Evolutionary conservation across 805 yeast genomes (phyloP).

Genomic region (Starmerella bombi): DNA sequence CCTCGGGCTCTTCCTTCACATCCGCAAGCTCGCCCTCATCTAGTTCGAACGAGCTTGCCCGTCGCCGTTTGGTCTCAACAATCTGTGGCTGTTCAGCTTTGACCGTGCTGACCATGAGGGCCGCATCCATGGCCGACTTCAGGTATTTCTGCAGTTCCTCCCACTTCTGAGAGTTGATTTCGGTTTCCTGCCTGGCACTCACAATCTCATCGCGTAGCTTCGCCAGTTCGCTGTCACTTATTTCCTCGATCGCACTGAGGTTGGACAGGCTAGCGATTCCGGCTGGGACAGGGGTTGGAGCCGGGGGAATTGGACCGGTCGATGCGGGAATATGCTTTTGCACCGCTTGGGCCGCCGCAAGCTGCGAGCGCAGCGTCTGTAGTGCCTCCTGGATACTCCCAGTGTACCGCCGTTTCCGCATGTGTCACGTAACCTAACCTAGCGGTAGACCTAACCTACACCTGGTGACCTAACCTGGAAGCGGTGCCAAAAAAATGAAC

Average conservation of each 20-base stretch:
- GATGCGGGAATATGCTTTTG: conserved; percentile 12
- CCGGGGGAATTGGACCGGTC: conserved; percentile 2
- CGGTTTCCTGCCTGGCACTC: background rate
- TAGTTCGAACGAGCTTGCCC: conserved; percentile 5
- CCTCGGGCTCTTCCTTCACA: background rate
- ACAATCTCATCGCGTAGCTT: conserved; percentile 4
- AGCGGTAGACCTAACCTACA: background rate
- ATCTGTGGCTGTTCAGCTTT: conserved; percentile 11
- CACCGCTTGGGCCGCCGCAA: conserved; percentile 7
- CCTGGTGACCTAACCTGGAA: background rate
- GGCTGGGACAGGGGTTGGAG: conserved; percentile 10
- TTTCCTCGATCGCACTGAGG: conserved; percentile 6
- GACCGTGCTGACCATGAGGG: conserved; percentile 16
- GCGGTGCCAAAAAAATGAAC: conserved; percentile 59
- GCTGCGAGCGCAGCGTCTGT: conserved; percentile 7
- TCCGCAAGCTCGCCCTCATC: background rate
- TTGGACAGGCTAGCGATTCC: conserved; percentile 7
- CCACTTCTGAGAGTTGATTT: conserved; percentile 12
- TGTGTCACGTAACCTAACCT: background rate
- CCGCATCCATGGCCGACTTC: conserved; percentile 20
- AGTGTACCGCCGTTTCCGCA: conserved; percentile 16
- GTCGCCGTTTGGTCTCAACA: conserved; percentile 14
- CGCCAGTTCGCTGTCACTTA: conserved; percentile 8
- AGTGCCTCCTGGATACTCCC: conserved; percentile 12
- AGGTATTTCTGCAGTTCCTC: conserved; percentile 18